Evolutionary conservation across 495 filamentous ascomycete species (phyloP), one percentile per base, ranked within the genome.

Genomic region (Neurospora terricola): DNA sequence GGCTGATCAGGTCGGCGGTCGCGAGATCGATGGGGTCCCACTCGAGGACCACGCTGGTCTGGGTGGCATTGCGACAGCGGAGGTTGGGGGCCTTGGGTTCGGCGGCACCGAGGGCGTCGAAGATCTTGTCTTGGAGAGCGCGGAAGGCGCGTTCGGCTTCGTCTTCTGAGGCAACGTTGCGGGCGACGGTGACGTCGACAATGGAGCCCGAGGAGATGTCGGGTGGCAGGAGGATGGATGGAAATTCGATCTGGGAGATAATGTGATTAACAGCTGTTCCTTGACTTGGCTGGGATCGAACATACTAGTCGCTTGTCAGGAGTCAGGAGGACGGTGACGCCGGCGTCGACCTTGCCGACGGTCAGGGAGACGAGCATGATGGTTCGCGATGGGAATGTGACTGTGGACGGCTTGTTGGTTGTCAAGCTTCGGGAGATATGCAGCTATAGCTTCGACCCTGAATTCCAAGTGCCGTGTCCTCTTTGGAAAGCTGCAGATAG

Each of bases 341-440:
- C 96, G 77, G 96, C 96, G 82, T 99, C 96, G 83, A 99, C 96
- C 86, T 99, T 99, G 84, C 96, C 96, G 80, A 99, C 96, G 59
- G 96, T 99, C 80, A 99, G 89, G 66, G 96, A 98, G 85, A 99
- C 91, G 76, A 99, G 86, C 96, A 98, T 99, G 54, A 66, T 66
- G 54, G 43, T 30, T 66, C 14, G 54, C 54, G 54, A 66, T 66
- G 23, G 14, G 27, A 2, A 66, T 66, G 23, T 62, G 21, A 12
- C 4, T 27, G n/a, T 6, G 5, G 14, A 18, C 21, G 48, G 11
- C 27, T 27, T 59, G 48, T 23, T 59, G 48, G 21, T 59, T 27
- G 48, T 59, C 48, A 27, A 59, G 48, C 48, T 59, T 59, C 4
- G 43, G 48, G 27, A 27, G 23, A 36, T 66, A 34, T 30, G 54